phyloP scores from a whole-genome alignment of 1,284 basidiomycete genomes.

The Gymnopus androsaceus region DNA sequence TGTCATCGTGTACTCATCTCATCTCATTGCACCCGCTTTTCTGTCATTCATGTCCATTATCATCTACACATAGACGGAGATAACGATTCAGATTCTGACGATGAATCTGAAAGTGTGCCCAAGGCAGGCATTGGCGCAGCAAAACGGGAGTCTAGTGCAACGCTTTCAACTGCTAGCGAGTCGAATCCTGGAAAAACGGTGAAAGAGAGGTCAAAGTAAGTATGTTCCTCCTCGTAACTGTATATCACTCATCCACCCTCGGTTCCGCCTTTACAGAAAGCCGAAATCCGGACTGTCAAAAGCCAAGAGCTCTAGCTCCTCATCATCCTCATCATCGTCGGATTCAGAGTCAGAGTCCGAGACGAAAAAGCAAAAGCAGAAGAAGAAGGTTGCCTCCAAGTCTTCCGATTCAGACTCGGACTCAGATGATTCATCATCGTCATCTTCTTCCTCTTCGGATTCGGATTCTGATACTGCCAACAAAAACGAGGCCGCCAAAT shows the following conservation, averaged over 20 bases:
- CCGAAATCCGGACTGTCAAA: neutral
- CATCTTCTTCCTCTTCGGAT: constrained; percentile 29
- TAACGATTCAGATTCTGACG: neutral
- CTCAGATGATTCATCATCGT: too few relatives aligned
- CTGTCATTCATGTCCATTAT: neutral
- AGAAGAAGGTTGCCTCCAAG: constrained; percentile 8
- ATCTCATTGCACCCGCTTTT: too few relatives aligned
- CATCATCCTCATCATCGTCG: constrained; percentile 28
- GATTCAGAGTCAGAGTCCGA: constrained; percentile 18
- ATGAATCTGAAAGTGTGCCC: neutral
- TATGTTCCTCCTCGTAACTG: neutral
- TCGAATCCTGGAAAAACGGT: neutral
- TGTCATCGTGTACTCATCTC: neutral
- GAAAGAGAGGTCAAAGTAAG: neutral
- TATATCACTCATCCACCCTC: neutral
- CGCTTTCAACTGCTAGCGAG: neutral
- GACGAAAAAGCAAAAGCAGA: constrained; percentile 13
- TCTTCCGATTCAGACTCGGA: constrained; percentile 25
- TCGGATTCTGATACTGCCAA: constrained; percentile 10
- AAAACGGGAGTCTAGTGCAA: constrained; percentile 6
- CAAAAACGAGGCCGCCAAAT: constrained; percentile 10
- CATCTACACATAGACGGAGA: neutral
- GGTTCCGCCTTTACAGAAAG: neutral
- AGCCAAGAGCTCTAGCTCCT: constrained; percentile 22
- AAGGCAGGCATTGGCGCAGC: neutral